Base-by-base conservation (phyloP, 2,329 filamentous ascomycete genomes). In the Phialophora macrospora region DNA sequence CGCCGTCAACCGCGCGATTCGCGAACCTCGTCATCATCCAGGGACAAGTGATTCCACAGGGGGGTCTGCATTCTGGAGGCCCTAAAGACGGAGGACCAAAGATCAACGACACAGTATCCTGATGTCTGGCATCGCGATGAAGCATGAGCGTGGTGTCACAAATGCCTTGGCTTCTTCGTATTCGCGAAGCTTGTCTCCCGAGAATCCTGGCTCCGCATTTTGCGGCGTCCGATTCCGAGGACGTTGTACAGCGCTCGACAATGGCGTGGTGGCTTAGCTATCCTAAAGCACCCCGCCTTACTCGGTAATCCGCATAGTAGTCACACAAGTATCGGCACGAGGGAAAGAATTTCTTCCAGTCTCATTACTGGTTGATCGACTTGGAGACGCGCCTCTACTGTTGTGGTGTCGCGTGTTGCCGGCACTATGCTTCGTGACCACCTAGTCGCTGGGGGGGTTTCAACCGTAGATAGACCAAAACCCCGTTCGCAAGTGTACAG, bases 81-180 rank as follows among this genome's bases (percentile, higher is more conserved):
- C 38, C n/a, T 17, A n/a, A 41, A 41, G 6, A 17, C 14, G 14
- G 38, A 41, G 38, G 38, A 17, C 4, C 38, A 17, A 7, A 44
- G 8, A n/a, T 44, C 38, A 44, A 14, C 38, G 17, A 17, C 38
- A 17, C 38, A 3, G 38, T 44, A 8, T 44, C 38, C 17, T 7
- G 17, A 44, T n/a, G 0, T 17, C 17, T 41, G 1, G 5, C n/a
- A 44, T 11, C 32, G 32, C 11, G 32, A 34, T 11, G 32, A 8
- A 44, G 38, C 32, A 34, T 9, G 38, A 44, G 38, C 38, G 38
- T n/a, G 38, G 38, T n/a, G 38, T n/a, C 17, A 41, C 38, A 2
- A 8, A 8, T n/a, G 48, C 48, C 48, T 51, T 51, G 48, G 46
- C 46, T 28, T 12, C 24, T 51, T 28, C 48, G 48, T 51, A 28